These are phyloP conservation scores for Parafenestella ontariensis DNA, from an alignment of 2,329 filamentous ascomycete species.

Conservation along the genomic window DNA sequence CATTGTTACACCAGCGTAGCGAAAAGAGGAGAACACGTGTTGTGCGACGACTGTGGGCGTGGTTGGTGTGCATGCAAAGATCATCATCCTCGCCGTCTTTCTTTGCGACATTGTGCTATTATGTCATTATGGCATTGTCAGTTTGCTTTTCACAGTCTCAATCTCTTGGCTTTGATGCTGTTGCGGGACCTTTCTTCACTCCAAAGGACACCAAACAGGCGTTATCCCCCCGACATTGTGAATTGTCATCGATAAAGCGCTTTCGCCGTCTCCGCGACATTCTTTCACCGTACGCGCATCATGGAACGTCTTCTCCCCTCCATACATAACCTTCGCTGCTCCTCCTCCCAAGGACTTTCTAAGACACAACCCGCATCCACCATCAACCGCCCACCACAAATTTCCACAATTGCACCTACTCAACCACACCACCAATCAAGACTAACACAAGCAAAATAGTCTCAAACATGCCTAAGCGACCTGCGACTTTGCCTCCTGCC, in stretches of 20 bases:
- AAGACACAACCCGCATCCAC: neutral
- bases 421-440: neutral
- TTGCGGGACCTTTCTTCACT: neutral
- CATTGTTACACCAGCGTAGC: neutral
- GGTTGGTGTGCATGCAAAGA: too few species aligned
- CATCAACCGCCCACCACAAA: neutral
- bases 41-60: too few species aligned
- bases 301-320: neutral
- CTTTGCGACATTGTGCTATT: conserved; percentile 16
- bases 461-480: conserved; percentile 11
- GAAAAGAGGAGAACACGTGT: neutral
- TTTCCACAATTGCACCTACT: neutral
- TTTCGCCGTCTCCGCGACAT: neutral
- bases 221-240: conserved; percentile 3
- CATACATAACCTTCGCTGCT: conserved; percentile 4
- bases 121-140: too few species aligned
- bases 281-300: conserved; percentile 4
- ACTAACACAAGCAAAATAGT: too few species aligned
- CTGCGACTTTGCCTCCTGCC: neutral
- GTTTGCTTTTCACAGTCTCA: neutral
- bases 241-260: conserved; percentile 6
- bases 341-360: neutral
- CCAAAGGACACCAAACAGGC: conserved; percentile 6
- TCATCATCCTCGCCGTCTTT: too few species aligned
- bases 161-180: conserved; percentile 6